Base-by-base conservation (phyloP, 176 grass and related monocot species). In the Urochloa ruziziensis region DNA sequence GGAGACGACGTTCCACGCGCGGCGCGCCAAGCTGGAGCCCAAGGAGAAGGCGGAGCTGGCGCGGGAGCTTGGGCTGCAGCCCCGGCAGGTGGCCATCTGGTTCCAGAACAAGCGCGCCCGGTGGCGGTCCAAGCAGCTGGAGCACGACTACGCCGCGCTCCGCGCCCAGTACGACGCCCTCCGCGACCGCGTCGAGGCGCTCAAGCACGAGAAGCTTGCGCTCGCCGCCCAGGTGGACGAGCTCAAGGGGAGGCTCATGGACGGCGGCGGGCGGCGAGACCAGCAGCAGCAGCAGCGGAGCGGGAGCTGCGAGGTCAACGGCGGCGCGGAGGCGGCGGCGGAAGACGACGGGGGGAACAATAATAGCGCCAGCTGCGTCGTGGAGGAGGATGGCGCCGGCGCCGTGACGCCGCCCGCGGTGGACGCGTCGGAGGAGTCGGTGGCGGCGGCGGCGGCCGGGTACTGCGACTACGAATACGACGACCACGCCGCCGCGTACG, bases 51-150 rank as follows among this genome's bases (percentile, higher is more conserved):
- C 81, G 84, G 91, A 88, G 84, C 91, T 99, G 49, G 96, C 96
- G 34, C 84, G 80, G 30, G 89, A 91, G 23, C 91, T 99, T 25
- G 93, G 93, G 6, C 84, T 99, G 69, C 93, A 99, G 67, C 96
- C 96, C 2, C 89, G 96, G 34, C 96, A 99, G 86, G 96, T 99
- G 61, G 93, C 96, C 42, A 94, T 99, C 82, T 96, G 96, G 96
- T 99, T 99, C 79, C 93, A 99, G 87, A 99, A 99, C 86, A 91
- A 92, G 85, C 89, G 96, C 69, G 96, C 93, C 7, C 73, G 96
- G 64, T 96, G 93, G 87, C 91, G 92, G 51, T 90, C 96, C 42
- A 99, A 99, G 89, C 96, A 96, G 83, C 91, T 99, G 4, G 93
- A 96, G 89, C 65, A 83, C 70, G 93, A 99, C 84, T 99, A 87